Evolutionary conservation across 169 alveolate genomes (phyloP), one percentile per base, ranked within the genome.

Genomic region (Cryptosporidium meleagridis): DNA sequence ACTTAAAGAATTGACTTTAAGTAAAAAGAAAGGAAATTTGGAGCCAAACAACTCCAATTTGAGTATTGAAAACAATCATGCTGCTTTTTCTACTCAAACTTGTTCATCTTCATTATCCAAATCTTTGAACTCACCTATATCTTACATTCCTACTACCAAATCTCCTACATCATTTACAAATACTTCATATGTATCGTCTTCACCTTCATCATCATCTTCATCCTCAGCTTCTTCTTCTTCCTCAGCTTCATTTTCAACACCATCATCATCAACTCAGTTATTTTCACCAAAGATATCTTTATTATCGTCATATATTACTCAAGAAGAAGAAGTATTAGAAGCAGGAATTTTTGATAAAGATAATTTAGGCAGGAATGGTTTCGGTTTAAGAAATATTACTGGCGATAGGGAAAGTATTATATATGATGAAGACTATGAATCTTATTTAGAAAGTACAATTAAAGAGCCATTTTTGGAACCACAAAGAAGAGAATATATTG

Each of bases 401-500:
- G 39, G 70, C 1, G 68, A 65, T 37, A 59, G 65, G 18, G 75
- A 65, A 39, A 65, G 86, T 26, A 80, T 80, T 21, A 51, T 62
- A 61, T 65, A 44, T 61, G 89, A 62, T 80, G 75, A 62, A 35
- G 80, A 80, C 14, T 62, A 62, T 16, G 52, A 37, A 0, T 26
- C 59, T 21, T 44, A 45, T 23, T 39, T 67, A 65, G 75, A 55
- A 26, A 48, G 52, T n/a, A 45, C 69, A 35, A 16, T 48, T 10
- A 67, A 16, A 23, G 75, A 31, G 37, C 89, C 89, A n/a, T 80
- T 62, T 80, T 44, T 80, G 70, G 89, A 80, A 39, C 89, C 89
- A 29, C 75, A 80, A 41, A 80, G 75, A 80, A 29, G 44, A 3
- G 89, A 80, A 29, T 44, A 80, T 65, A 21, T 61, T 62, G 94